Evolutionary conservation across 768 basidiomycete species (phyloP), one percentile per base, ranked within the genome.

Genomic region (Trametes cubensis): DNA sequence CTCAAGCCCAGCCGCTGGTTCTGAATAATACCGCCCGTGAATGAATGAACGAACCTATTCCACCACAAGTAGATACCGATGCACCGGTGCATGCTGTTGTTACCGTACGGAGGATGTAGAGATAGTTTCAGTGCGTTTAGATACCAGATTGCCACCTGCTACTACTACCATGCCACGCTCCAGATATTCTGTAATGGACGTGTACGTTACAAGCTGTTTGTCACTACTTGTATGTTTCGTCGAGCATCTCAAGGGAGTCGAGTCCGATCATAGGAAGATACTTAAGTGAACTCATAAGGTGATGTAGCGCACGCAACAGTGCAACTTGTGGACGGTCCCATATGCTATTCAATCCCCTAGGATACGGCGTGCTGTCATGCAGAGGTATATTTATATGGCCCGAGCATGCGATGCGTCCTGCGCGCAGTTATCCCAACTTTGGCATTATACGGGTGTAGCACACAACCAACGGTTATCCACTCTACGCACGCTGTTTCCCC

Each of bases 1-100:
- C 73, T 87, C 59, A 74, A 76, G 50, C 83, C 85, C 21, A 77
- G 75, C 63, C 80, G 74, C 54, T 88, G 85, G 86, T 86, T 87
- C 72, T 87, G 60, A 72, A 17, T 21, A 23, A 1, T 26, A 2
- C 23, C 1, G n/a, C 2, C 20, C 42, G 5, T 18, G 14, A 26
- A 2, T 5, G 25, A 17, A 17, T 46, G 23, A 13, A 14, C 21
- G 3, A 21, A 46, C 20, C 21, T 46, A 23, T 11, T 11, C 34
- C 34, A 34, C 2, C 34, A 34, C 10, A 34, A 34, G 34, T 34
- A 34, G 34, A 34, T 34, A 34, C 34, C 34, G 34, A 34, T 34
- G 34, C 34, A 34, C 34, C 34, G 34, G 11, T 34, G 34, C 34
- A 34, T 34, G 34, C 34, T 34, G 34, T 34, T 34, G 34, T 34